phyloP scores from a whole-genome alignment of 768 basidiomycete species.

The Lentinus tigrinus region DNA sequence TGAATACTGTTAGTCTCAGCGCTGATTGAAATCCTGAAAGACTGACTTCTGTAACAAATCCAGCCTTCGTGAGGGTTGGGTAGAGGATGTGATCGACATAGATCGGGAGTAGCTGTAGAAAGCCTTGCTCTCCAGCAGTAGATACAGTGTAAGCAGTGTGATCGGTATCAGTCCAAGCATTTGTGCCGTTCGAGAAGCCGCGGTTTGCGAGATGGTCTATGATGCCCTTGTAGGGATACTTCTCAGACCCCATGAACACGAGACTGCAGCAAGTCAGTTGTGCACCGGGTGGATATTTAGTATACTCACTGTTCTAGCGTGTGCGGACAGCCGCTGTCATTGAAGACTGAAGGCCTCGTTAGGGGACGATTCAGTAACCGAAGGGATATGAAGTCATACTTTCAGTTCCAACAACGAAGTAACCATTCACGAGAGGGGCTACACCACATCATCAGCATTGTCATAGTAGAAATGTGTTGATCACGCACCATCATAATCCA shows the following conservation, averaged over 20 bases:
- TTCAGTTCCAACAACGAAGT: slow-evolving; percentile 88
- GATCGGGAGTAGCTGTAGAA: slow-evolving; percentile 80
- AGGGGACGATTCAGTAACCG: neutral
- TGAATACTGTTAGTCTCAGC: slow-evolving; percentile 24
- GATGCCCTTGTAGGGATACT: slow-evolving; percentile 95
- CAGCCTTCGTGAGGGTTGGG: slow-evolving; percentile 88
- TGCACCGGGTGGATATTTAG: slow-evolving; percentile 3
- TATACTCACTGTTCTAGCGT: slow-evolving; percentile 89
- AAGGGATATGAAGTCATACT: slow-evolving; percentile 48
- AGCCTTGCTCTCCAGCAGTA: slow-evolving; percentile 93
- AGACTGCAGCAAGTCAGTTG: slow-evolving; percentile 44
- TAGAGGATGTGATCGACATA: slow-evolving; percentile 97
- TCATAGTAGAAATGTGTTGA: neutral
- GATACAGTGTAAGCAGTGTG: slow-evolving; percentile 95
- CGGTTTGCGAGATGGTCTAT: slow-evolving; percentile 94
- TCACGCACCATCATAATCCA: slow-evolving; percentile 79
- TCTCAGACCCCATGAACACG: slow-evolving; percentile 93
- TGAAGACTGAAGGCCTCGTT: slow-evolving; percentile 60
- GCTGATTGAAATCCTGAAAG: neutral
- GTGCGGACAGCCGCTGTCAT: slow-evolving; percentile 94
- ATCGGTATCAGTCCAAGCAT: slow-evolving; percentile 97
- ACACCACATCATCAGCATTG: neutral
- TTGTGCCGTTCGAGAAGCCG: slow-evolving; percentile 87
- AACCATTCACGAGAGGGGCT: slow-evolving; percentile 90
- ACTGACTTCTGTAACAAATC: slow-evolving; percentile 61